phyloP scores from a whole-genome alignment of 2,329 filamentous ascomycete genomes.

The Shiraia bambusicola region DNA sequence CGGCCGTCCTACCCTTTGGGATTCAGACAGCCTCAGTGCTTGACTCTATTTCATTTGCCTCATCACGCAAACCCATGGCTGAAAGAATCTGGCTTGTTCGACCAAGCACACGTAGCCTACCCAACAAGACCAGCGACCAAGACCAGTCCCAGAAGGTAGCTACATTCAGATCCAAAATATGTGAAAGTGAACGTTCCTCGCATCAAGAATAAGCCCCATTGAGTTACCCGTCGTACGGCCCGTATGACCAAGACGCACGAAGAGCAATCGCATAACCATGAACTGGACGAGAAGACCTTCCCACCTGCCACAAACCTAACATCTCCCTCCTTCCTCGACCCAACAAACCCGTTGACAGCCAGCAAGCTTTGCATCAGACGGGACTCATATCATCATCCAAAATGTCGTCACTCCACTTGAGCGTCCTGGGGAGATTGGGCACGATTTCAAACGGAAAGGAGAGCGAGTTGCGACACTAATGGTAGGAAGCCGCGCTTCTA shows the following conservation, averaged over 20 bases:
- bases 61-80: slow-evolving; percentile 72
- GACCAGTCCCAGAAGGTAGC: slow-evolving; percentile 23
- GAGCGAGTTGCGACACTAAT: slow-evolving; percentile 45
- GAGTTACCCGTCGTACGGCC: slow-evolving; percentile 72
- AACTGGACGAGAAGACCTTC: slow-evolving; percentile 82
- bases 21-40: slow-evolving; percentile 74
- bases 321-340: slow-evolving; percentile 32
- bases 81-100: slow-evolving; percentile 65
- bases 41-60: slow-evolving; percentile 94
- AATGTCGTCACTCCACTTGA: slow-evolving; percentile 45
- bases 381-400: slow-evolving; percentile 93
- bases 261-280: slow-evolving; percentile 96
- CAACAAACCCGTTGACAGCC: too few relatives aligned
- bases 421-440: slow-evolving; percentile 19
- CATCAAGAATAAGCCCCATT: slow-evolving; percentile 99
- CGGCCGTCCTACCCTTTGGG: slow-evolving; percentile 49
- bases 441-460: slow-evolving; percentile 57
- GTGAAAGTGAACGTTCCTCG: slow-evolving; percentile 70
- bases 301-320: slow-evolving; percentile 33
- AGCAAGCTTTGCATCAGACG: too few relatives aligned
- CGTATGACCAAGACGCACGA: slow-evolving; percentile 39
- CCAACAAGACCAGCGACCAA: slow-evolving; percentile 13
- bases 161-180: slow-evolving; percentile 49
- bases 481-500: slow-evolving; percentile 89
- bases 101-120: slow-evolving; percentile 58